phyloP scores from a whole-genome alignment of 1,284 basidiomycete species.

The Malassezia yamatoensis region DNA sequence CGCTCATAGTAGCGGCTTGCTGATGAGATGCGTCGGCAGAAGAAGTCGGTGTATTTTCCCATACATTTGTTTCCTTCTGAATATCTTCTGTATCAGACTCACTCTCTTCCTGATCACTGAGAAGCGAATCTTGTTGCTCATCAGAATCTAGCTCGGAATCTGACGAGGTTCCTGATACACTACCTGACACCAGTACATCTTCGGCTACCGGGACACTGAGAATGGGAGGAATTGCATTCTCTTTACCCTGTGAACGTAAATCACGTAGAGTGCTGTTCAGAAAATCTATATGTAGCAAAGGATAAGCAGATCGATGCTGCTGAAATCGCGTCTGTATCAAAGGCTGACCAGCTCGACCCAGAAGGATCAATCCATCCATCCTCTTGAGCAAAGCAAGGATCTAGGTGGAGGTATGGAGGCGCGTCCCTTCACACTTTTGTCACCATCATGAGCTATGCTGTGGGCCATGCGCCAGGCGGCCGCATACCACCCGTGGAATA shows the following conservation, averaged over 20 bases:
- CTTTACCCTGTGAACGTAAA: not conserved
- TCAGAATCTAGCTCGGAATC: too few relatives aligned
- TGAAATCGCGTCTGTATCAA: constrained; percentile 86
- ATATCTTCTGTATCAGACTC: too few relatives aligned
- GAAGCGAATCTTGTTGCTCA: too few relatives aligned
- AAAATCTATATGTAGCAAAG: constrained; percentile 74
- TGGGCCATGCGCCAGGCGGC: constrained; percentile 16
- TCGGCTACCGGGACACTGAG: constrained; percentile 9
- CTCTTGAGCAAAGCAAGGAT: not conserved
- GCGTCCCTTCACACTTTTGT: constrained; percentile 9
- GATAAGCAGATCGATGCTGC: constrained; percentile 64
- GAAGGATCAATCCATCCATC: constrained; percentile 77
- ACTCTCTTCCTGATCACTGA: too few relatives aligned
- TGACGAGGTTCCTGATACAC: too few relatives aligned
- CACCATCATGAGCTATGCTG: constrained; percentile 16
- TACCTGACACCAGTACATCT: not conserved
- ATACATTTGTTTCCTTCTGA: not conserved
- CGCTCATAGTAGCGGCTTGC: not conserved
- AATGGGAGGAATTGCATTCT: constrained; percentile 13
- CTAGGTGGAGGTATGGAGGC: constrained; percentile 8
- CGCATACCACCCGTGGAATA: constrained; percentile 55
- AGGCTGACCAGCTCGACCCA: constrained; percentile 71
- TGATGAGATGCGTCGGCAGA: not conserved
- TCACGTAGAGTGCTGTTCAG: constrained; percentile 52
- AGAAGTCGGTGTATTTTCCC: not conserved